Evolutionary conservation across 192 early-diverging fungal genomes (phyloP), one percentile per base, ranked within the genome.

Genomic region (Spizellomyces punctatus): DNA sequence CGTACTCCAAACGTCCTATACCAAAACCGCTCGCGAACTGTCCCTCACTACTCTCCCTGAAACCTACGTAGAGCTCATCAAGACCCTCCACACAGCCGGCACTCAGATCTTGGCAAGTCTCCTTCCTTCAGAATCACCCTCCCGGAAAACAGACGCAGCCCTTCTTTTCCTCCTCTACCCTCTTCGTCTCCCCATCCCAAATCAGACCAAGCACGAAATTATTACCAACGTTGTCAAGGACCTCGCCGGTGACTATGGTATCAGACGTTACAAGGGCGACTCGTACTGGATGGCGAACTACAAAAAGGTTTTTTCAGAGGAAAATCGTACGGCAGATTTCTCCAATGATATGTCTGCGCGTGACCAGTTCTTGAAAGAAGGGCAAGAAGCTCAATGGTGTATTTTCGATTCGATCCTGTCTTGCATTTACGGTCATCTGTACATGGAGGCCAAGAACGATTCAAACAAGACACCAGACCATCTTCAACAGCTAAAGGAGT

Each of bases 201-300:
- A 14, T 14, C 47, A 68, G 7, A 17, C 67, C 36, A 67, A 74
- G 14, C 17, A 63, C 22, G 44, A 22, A 12, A 66, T 78, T 21
- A 52, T 78, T 49, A 47, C 69, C 12, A 41, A 61, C 52, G 77
- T 78, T 19, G 55, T 67, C 14, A 19, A 45, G 56, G 48, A 78
- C 48, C 49, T 78, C 61, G 56, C 58, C 9, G 77, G 77, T 19
- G 75, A 71, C 46, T 63, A 78, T 49, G 77, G 77, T 55, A 76
- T 78, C 21, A 46, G 68, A 42, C 58, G 77, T 44, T 78, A 78
- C 49, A 17, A 22, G 16, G 77, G 77, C 45, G 77, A 78, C 67
- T 79, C 76, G 59, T 78, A 78, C 77, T 78, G 77, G 77, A 73
- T 72, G 67, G 77, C 77, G 47, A 63, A 78, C 65, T 78, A 78